Evolutionary conservation across 2,329 filamentous ascomycete species (phyloP).

Genomic region (Ophiostoma tasmaniense): DNA sequence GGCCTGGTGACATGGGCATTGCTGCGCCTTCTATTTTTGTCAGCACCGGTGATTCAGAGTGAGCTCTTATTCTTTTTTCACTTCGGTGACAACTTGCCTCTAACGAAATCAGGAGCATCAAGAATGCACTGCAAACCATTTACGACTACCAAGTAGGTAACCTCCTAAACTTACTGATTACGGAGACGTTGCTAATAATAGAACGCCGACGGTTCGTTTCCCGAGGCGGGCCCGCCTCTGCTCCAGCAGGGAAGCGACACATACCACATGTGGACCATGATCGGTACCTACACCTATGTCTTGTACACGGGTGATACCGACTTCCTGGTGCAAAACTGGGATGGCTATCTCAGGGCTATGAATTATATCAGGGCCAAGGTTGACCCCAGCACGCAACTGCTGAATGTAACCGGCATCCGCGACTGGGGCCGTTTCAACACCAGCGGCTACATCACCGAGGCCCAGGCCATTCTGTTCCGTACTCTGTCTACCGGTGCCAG

Average conservation of each 20-base stretch:
- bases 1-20: conserved; percentile 34
- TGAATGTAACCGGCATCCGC: conserved; percentile 41
- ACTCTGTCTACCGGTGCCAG: conserved; percentile 44
- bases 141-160: conserved; percentile 29
- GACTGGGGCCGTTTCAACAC: conserved; percentile 45
- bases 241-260: conserved; percentile 28
- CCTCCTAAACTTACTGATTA: neutral
- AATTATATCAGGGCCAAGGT: conserved; percentile 25
- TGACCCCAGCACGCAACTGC: conserved; percentile 29
- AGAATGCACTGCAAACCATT: conserved; percentile 36
- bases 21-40: conserved; percentile 42
- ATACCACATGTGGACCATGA: conserved; percentile 37
- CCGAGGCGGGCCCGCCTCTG: conserved; percentile 41
- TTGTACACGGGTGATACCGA: conserved; percentile 42
- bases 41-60: conserved; percentile 40
- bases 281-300: conserved; percentile 48
- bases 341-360: conserved; percentile 27
- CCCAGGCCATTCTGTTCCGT: conserved; percentile 46
- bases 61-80: neutral
- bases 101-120: conserved; percentile 26
- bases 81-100: neutral
- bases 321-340: conserved; percentile 29
- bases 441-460: conserved; percentile 42
- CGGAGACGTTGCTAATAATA: conserved; percentile 11
- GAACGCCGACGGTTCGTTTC: conserved; percentile 36